Evolutionary conservation across 176 grass and related monocot genomes (phyloP), one percentile per base, ranked within the genome.

Genomic region (Stipa capillata): DNA sequence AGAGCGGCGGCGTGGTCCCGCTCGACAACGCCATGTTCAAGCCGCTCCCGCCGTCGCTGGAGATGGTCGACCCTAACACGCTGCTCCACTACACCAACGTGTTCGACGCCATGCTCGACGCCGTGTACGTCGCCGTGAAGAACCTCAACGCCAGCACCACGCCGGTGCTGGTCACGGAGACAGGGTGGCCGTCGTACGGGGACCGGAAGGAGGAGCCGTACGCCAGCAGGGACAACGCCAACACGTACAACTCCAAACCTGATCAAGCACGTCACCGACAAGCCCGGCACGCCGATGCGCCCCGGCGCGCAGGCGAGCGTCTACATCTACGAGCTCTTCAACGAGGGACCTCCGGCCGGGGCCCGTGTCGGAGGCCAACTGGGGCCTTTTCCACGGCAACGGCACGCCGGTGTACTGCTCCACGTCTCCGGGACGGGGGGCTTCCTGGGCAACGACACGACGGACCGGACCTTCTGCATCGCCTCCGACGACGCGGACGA

Each of bases 61-160:
- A 99, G 85, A 92, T 93, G 96, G 78, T 95, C 17, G 96, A 99
- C 81, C 92, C 96, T 50, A 99, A 99, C 81, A 93, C 96, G 54
- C 83, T 95, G 65, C 92, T 99, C 77, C 96, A 93, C 74, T 99
- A 99, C 84, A 99, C 83, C 59, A 99, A 99, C 84, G 90, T 99
- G 24, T 86, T 91, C 72, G 96, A 99, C 87, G 96, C 96, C 3
- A 95, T 99, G 96, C 63, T 99, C 44, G 96, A 99, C 87, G 92
- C 96, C 4, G 90, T 92, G 13, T 84, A 89, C 59, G 87, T 92
- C 56, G 89, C 92, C 11, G 70, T 99, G 17, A 85, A 68, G 62
- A 89, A 94, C 82, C 86, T 99, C 43, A 93, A 89, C 87, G 36
- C 21, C 48, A 29, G 7, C 8, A 10, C 8, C 52, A 74, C 87